phyloP scores from a whole-genome alignment of 2,329 filamentous ascomycete species.

The Paracorniculantispora psalliotae region DNA sequence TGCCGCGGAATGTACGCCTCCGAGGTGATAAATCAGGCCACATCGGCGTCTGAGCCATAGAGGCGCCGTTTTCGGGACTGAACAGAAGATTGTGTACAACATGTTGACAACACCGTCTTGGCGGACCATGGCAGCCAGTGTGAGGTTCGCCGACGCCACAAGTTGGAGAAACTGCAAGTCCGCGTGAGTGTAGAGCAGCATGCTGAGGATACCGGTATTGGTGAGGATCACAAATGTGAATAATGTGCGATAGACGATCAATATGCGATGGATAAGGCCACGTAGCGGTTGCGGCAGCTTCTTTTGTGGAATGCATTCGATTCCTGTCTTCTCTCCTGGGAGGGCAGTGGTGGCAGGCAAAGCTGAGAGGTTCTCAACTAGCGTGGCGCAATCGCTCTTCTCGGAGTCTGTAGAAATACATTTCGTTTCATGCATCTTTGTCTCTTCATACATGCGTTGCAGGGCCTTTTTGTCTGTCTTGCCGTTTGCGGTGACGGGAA shows the following conservation, averaged over 20 bases:
- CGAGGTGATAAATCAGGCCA: conserved; percentile 49
- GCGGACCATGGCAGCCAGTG: conserved; percentile 45
- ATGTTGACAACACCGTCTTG: conserved; percentile 50
- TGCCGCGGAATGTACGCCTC: conserved; percentile 46
- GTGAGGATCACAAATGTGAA: conserved; percentile 48
- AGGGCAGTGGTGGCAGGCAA: conserved; percentile 23
- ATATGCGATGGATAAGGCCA: conserved; percentile 38
- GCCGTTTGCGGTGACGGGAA: conserved; percentile 51
- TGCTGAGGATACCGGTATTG: conserved; percentile 45
- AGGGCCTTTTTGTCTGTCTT: conserved; percentile 51
- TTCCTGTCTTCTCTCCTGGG: conserved; percentile 22
- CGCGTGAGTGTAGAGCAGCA: conserved; percentile 32
- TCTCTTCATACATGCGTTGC: conserved; percentile 21
- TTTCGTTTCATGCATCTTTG: not conserved
- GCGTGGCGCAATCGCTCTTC: conserved; percentile 18
- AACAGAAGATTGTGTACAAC: conserved; percentile 43
- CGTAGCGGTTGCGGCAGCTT: conserved; percentile 33
- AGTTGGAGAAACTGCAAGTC: conserved; percentile 34
- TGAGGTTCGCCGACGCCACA: conserved; percentile 44
- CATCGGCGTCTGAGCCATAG: conserved; percentile 43
- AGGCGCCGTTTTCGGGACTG: conserved; percentile 41
- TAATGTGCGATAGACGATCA: conserved; percentile 52
- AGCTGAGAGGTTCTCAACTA: conserved; percentile 26
- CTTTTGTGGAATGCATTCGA: conserved; percentile 38
- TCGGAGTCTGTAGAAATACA: not conserved